These are phyloP conservation scores for Melanogaster broomeanus DNA, from an alignment of 768 basidiomycete genomes.

Conservation along the genomic window DNA sequence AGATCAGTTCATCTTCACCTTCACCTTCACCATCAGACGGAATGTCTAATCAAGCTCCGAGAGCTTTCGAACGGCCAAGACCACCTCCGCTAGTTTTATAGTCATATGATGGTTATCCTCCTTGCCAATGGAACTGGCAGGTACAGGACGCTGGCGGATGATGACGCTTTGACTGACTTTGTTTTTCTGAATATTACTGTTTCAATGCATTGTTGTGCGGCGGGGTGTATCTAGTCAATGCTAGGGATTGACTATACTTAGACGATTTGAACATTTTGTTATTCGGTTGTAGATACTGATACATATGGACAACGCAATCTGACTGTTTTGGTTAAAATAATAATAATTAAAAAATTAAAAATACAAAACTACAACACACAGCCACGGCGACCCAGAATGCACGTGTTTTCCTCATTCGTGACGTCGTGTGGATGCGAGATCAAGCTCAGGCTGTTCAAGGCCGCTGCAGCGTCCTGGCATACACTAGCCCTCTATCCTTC, in stretches of 20 bases:
- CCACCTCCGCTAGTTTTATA: slow-evolving; percentile 40
- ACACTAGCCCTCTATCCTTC: slow-evolving; percentile 4
- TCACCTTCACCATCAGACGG: slow-evolving; percentile 10
- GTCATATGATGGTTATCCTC: slow-evolving; percentile 8
- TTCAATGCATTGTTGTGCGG: neutral
- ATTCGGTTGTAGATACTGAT: too few species aligned
- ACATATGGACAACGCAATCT: too few species aligned
- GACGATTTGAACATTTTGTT: too few species aligned
- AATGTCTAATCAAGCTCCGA: slow-evolving; percentile 16
- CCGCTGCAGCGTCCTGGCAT: slow-evolving; percentile 10
- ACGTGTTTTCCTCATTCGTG: slow-evolving; percentile 14
- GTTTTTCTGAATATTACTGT: neutral
- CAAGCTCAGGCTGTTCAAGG: slow-evolving; percentile 5
- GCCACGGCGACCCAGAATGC: slow-evolving; percentile 4
- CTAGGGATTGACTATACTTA: too few species aligned
- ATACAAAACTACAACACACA: too few species aligned
- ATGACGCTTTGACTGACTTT: slow-evolving; percentile 4
- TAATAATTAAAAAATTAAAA: too few species aligned
- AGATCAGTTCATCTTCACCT: slow-evolving; percentile 33
- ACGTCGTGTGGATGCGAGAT: too few species aligned
- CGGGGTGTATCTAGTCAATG: neutral
- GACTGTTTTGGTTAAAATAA: too few species aligned
- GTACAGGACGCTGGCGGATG: slow-evolving; percentile 18
- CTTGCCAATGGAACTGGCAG: neutral
- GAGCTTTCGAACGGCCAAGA: slow-evolving; percentile 41